These are phyloP conservation scores for Veloboletus limbatus DNA, from an alignment of 1,284 basidiomycete genomes.

Conservation along the genomic window DNA sequence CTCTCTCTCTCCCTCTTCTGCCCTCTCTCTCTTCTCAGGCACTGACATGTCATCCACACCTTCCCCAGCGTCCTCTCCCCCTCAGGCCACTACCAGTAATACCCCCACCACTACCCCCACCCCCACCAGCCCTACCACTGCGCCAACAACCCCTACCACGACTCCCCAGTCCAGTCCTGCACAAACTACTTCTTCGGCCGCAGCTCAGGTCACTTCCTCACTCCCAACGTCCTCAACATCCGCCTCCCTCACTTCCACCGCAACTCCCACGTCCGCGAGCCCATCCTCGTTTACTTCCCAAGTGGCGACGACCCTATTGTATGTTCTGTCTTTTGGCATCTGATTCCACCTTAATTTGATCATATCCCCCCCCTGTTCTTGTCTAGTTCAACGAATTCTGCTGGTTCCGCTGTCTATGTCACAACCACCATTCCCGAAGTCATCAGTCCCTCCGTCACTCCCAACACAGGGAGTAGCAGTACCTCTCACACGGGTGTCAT, in stretches of 20 bases:
- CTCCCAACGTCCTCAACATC: not conserved
- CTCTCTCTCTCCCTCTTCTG: conserved; percentile 14
- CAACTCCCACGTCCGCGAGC: not conserved
- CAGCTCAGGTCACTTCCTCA: not conserved
- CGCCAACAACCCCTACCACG: not conserved
- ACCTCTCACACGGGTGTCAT: conserved; percentile 23
- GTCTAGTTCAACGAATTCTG: conserved; percentile 24
- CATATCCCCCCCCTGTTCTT: too few relatives aligned
- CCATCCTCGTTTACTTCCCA: conserved; percentile 12
- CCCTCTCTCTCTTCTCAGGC: not conserved
- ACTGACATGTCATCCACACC: conserved; percentile 16
- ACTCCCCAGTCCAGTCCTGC: conserved; percentile 6
- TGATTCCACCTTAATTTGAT: not conserved
- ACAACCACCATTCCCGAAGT: conserved; percentile 23
- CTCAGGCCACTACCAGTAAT: not conserved
- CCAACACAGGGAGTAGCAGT: not conserved
- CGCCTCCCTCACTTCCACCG: not conserved
- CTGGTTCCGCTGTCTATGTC: conserved; percentile 19
- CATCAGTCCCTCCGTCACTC: conserved; percentile 4
- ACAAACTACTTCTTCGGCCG: not conserved
- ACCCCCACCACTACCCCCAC: not conserved
- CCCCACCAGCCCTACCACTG: too few relatives aligned
- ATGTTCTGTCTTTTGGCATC: not conserved
- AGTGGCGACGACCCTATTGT: conserved; percentile 19
- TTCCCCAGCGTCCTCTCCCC: conserved; percentile 3